Evolutionary conservation across 2,329 filamentous ascomycete genomes (phyloP).

Genomic region (Sclerotiophoma versabilis): DNA sequence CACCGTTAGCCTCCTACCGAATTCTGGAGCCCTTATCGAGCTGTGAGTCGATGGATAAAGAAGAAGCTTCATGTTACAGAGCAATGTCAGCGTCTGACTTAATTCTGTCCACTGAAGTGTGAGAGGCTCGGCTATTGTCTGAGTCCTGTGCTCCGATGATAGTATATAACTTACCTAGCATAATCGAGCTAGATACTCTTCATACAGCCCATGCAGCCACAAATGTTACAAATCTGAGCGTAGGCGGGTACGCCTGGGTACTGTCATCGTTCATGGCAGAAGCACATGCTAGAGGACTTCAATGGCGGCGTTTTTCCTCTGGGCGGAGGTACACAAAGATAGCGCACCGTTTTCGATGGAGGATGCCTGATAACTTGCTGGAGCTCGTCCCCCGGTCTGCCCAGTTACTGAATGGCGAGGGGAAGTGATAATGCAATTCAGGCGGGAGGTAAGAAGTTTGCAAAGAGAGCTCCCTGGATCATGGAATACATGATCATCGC

Average conservation of each 20-base stretch:
- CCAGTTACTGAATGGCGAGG: neutral
- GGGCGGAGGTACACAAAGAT: neutral
- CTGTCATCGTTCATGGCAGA: neutral
- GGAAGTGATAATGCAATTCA: neutral
- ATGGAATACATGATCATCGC: constrained; percentile 81
- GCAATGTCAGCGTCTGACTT: neutral
- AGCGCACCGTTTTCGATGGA: neutral
- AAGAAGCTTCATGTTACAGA: neutral
- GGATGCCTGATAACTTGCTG: neutral
- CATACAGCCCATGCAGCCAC: neutral
- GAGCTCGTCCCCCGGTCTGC: too few species aligned
- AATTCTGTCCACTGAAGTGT: neutral
- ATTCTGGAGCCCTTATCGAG: too few species aligned
- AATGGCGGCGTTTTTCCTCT: neutral
- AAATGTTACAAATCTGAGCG: neutral
- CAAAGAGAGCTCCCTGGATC: constrained; percentile 83
- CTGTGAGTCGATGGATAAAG: neutral
- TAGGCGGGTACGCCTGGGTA: neutral
- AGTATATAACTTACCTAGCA: neutral
- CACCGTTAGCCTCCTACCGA: neutral
- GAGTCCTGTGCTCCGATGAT: neutral
- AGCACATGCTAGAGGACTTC: neutral
- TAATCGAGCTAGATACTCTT: neutral
- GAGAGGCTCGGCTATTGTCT: neutral
- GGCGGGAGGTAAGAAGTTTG: constrained; percentile 90